A percentile compares a stretch with the other conserved stretches of the same genome.
Evolutionary conservation across 2,329 filamentous ascomycete genomes (phyloP).

Genomic region (Raffaelea albimanens): DNA sequence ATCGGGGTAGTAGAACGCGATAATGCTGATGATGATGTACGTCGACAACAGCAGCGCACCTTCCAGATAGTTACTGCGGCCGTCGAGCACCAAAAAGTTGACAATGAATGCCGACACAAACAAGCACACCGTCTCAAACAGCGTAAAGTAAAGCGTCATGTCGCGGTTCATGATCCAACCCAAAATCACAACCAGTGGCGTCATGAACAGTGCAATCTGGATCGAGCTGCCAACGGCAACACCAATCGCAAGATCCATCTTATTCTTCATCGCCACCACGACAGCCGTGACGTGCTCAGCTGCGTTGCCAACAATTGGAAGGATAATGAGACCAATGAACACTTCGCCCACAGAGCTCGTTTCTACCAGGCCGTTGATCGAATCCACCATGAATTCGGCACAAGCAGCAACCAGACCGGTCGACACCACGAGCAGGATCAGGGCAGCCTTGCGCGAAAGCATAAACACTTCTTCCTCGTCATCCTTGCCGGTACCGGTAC

Average conservation of each 20-base stretch:
- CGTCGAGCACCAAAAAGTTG: slow-evolving; percentile 79
- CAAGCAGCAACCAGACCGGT: slow-evolving; percentile 59
- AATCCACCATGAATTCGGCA: slow-evolving; percentile 61
- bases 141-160: slow-evolving; percentile 78
- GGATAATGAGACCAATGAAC: slow-evolving; percentile 63
- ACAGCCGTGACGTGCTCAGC: slow-evolving; percentile 66
- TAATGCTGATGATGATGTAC: slow-evolving; percentile 58
- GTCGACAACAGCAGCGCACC: slow-evolving; percentile 59
- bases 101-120: slow-evolving; percentile 80
- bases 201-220: slow-evolving; percentile 64
- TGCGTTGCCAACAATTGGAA: slow-evolving; percentile 65
- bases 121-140: slow-evolving; percentile 81
- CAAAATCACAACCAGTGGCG: slow-evolving; percentile 59
- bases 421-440: slow-evolving; percentile 53
- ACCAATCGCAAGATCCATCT: slow-evolving; percentile 67
- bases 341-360: slow-evolving; percentile 50
- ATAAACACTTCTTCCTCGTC: slow-evolving; percentile 18
- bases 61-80: slow-evolving; percentile 79
- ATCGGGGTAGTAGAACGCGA: slow-evolving; percentile 57
- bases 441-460: slow-evolving; percentile 44
- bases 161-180: slow-evolving; percentile 60
- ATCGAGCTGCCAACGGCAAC: slow-evolving; percentile 63
- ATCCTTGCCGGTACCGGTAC: background rate
- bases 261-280: slow-evolving; percentile 63
- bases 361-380: slow-evolving; percentile 53